phyloP scores from a whole-genome alignment of 108 stramenopile species.

The Ochromonas danica region DNA sequence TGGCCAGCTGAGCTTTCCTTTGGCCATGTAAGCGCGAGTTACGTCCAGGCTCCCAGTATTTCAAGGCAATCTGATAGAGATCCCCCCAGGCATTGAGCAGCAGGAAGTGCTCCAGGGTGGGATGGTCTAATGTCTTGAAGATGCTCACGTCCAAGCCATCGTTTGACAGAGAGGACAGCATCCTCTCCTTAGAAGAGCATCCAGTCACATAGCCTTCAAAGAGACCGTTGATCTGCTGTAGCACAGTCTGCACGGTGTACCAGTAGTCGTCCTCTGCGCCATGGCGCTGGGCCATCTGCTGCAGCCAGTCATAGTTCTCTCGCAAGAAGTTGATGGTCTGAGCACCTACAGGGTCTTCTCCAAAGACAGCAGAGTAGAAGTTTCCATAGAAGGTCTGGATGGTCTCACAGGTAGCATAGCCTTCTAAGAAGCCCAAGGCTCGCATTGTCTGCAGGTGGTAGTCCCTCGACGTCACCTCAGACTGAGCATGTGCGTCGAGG shows the following conservation, averaged over 20 bases:
- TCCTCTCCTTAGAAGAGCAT: neutral
- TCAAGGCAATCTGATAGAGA: slow-evolving; percentile 14
- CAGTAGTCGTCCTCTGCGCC: slow-evolving; percentile 6
- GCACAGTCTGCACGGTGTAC: neutral
- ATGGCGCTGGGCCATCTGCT: neutral
- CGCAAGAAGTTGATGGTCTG: neutral
- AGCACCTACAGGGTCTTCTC: neutral
- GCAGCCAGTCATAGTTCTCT: slow-evolving; percentile 25
- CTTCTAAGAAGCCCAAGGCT: slow-evolving; percentile 29
- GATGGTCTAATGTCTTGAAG: neutral
- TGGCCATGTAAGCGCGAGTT: neutral
- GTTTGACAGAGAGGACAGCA: neutral
- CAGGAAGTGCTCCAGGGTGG: slow-evolving; percentile 30
- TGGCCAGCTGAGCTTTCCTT: neutral
- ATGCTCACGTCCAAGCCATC: neutral
- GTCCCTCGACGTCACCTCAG: neutral
- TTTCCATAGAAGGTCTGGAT: slow-evolving; percentile 28
- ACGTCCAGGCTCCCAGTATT: neutral
- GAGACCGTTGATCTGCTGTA: slow-evolving; percentile 4
- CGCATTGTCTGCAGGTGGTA: neutral
- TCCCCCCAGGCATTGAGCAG: slow-evolving; percentile 28
- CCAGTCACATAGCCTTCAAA: slow-evolving; percentile 20
- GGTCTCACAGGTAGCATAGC: neutral
- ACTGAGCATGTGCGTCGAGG: neutral
- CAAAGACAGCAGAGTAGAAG: slow-evolving; percentile 26